Evolutionary conservation across 495 filamentous ascomycete genomes (phyloP), one percentile per base, ranked within the genome.

Genomic region (Neurospora africana): DNA sequence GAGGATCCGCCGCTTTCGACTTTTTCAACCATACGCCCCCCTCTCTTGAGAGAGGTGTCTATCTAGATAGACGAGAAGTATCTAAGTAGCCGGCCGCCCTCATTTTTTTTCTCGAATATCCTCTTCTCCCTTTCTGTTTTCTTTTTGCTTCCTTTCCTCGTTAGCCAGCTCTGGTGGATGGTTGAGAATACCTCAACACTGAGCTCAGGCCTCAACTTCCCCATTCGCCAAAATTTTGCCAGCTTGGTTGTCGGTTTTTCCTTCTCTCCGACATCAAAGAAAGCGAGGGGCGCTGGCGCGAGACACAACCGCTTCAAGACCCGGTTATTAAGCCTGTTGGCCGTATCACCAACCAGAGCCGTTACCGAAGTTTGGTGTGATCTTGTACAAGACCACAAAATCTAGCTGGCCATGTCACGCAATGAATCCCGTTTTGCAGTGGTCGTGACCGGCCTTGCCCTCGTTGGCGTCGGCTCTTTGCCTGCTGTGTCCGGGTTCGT

Each of bases 401-500:
- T 65, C 30, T 65, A 65, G 30, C 17, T 61, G 68, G 38, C 69
- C 77, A 81, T 75, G 78, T 76, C 79, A 75, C 70, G 73, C 69
- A 70, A 78, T 77, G 78, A 73, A 61, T 78, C 76, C 39, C 72
- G 79, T 72, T 70, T 80, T 17, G 75, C 75, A 35, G 74, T 72
- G 44, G 78, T 79, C 68, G 80, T 68, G 37, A 76, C 81, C 33
- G 82, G 82, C 69, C 73, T 81, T 5, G 81, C 73, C 2, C 33
- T 81, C 17, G 77, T 83, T 67, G 76, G 77, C n/a, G 71, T 82
- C 38, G 78, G 77, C 70, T 81, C 84, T 10, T 36, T 81, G 61
- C 83, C 83, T 21, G 80, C 83, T 5, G 69, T 76, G 17, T 70
- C 79, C 41, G 76, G 76, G 70, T 69, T 82, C 27, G 68, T 75